Evolutionary conservation across 805 yeast genomes (phyloP), one percentile per base, ranked within the genome.

Genomic region (Myxozyma sirexii): DNA sequence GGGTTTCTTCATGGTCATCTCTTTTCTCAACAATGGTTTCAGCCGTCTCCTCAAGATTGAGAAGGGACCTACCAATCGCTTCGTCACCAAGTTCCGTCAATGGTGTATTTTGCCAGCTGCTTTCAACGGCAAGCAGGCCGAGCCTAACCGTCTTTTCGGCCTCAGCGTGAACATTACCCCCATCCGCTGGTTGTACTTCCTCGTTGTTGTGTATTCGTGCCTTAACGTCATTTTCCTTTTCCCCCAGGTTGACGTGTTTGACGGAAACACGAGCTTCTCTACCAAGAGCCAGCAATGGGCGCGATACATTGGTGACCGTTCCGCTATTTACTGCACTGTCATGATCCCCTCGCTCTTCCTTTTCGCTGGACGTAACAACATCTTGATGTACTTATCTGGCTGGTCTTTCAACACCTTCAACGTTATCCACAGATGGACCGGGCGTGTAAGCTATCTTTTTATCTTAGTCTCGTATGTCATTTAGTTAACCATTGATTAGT

Each of bases 351-450:
- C 80, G 4, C 71, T 84, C 21, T 80, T 82, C 61, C 72, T 87
- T 57, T 85, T 88, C 72, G 89, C 90, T 2, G 87, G 87, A 27
- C 77, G 94, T 67, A 89, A 88, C 71, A 88, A 87, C 68, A 83
- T 89, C 21, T 76, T 88, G 68, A 79, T 81, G 62, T 76, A 75
- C 70, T 56, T 86, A 5, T 80, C 91, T 1, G 90, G 92, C 1
- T 79, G 88, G 77, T 71, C 83, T 0, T 85, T 81, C 65, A 74
- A 84, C n/a, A 79, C 87, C 1, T 87, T 88, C 74, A 77, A 83
- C 67, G 74, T 77, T 27, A 81, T 80, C 68, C 96, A 90, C 72
- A 82, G 80, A 70, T 83, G 87, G 86, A 72, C 79, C 19, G 63
- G 58, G 3, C 54, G 62, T 8, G 46, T 79, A 0, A 74, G 79